Base-by-base conservation (phyloP, 208 protist species). In the Trypanosoma conorhini region DNA sequence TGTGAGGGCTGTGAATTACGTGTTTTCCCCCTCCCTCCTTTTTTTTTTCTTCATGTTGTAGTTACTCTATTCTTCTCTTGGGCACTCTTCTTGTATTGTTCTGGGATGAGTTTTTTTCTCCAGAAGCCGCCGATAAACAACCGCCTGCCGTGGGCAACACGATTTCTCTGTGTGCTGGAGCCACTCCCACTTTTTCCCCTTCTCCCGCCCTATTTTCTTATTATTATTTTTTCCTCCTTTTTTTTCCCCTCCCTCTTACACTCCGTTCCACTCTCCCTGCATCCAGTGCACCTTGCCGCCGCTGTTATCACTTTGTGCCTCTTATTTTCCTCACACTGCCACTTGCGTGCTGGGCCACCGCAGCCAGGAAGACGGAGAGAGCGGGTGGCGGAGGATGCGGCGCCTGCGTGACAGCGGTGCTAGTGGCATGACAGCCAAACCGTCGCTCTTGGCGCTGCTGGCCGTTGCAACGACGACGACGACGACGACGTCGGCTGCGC, bases 11-110 rank as follows among this genome's bases (percentile, higher is more conserved):
- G 3, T 46, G 38, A 46, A 4, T 24, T 50, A 64, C 28, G 22
- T 28, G 7, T 64, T 8, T 40, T 58, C 52, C 35, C 17, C 40
- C 54, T 71, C 44, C 35, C 38, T 55, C 5, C 9, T 73, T 1
- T 40, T 51, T 48, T 57, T 55, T 22, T 44, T 62, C 31, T 62
- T 48, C 5, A 28, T 62, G 10, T 50, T 62, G 17, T 44, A 21
- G 38, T 52, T 21, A 52, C 21, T 55, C 35, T 66, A 1, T 55
- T 38, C 24, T 55, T 30, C 28, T 40, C 44, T 21, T 33, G 17
- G 3, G 21, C 8, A 12, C 2, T 51, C 56, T 30, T 13, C 26
- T 63, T 30, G 50, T 35, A 19, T 58, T 46, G 5, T 58, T 57
- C 8, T 31, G 31, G 42, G 42, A 2, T 46, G 42, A 15, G 42